phyloP scores from a whole-genome alignment of 2,329 filamentous ascomycete species.

The Canariomyces notabilis region DNA sequence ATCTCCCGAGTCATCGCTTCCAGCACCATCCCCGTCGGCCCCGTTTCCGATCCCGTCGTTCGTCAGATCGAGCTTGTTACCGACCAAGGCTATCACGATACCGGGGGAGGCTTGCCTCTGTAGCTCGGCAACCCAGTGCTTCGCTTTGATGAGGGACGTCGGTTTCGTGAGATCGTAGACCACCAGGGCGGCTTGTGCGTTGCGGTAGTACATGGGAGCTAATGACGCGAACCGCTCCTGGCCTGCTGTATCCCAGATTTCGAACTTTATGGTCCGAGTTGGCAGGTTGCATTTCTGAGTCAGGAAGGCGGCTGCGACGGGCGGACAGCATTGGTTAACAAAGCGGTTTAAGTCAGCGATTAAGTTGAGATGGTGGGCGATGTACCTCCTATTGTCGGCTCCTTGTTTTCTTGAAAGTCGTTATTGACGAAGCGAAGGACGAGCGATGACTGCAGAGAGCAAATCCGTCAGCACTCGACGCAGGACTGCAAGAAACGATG shows the following conservation, averaged over 20 bases:
- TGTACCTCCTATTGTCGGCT: conserved; percentile 95
- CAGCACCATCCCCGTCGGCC: conserved; percentile 44
- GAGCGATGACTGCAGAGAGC: conserved; percentile 73
- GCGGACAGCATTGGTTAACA: conserved; percentile 1
- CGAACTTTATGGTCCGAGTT: conserved; percentile 84
- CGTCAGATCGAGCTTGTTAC: conserved; percentile 92
- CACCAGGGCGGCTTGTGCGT: conserved; percentile 93
- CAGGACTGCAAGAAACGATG: neutral
- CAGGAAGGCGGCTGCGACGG: conserved; percentile 75
- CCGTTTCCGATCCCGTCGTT: conserved; percentile 48
- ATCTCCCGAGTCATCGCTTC: conserved; percentile 60
- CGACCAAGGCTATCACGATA: conserved; percentile 94
- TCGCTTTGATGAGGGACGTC: conserved; percentile 90
- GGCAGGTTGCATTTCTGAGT: conserved; percentile 98
- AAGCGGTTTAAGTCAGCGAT: neutral
- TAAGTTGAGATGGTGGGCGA: conserved; percentile 15
- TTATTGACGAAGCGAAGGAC: conserved; percentile 99
- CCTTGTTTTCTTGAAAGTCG: conserved; percentile 99
- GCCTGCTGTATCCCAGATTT: conserved; percentile 97
- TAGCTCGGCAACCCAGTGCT: conserved; percentile 97
- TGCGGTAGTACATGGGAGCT: conserved; percentile 99
- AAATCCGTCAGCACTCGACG: conserved; percentile 17
- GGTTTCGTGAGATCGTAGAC: conserved; percentile 98
- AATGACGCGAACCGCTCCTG: conserved; percentile 96
- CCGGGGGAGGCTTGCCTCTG: conserved; percentile 93